These are phyloP conservation scores for Akanthomyces dipterigenus DNA, from an alignment of 2,329 filamentous ascomycete genomes.

Conservation along the genomic window DNA sequence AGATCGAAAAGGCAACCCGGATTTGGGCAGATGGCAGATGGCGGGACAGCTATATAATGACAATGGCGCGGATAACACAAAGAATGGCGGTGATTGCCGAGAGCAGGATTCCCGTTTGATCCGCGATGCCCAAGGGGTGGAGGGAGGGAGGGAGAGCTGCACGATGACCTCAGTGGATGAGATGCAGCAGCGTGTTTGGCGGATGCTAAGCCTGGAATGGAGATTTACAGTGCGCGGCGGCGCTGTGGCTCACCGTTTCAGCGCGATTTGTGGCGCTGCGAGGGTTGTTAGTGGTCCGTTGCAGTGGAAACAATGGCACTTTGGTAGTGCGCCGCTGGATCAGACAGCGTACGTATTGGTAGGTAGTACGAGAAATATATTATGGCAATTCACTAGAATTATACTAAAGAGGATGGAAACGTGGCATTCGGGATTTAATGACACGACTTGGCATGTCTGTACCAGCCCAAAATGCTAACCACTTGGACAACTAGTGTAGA, in stretches of 20 bases:
- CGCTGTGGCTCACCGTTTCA: background rate
- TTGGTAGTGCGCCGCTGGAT: no score
- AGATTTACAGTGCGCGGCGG: background rate
- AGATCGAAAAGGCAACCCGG: background rate
- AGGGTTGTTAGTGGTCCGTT: background rate
- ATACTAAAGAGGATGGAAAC: no score
- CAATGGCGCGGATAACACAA: background rate
- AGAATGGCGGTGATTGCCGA: background rate
- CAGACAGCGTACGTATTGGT: no score
- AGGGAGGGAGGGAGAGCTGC: slow-evolving; percentile 6
- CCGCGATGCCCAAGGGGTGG: background rate
- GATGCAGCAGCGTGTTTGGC: background rate
- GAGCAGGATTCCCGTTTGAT: background rate
- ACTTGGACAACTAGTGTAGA: no score
- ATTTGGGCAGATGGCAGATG: background rate
- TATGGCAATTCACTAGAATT: no score
- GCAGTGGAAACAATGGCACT: no score
- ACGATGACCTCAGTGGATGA: slow-evolving; percentile 11
- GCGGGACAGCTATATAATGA: background rate
- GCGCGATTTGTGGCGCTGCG: background rate
- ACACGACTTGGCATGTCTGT: no score
- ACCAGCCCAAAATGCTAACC: no score
- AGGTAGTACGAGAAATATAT: no score
- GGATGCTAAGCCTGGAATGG: slow-evolving; percentile 2
- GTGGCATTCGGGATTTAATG: no score